Conservation (phyloP, 371 early-diverging fungal species). For the Zychaea mexicana region DNA sequence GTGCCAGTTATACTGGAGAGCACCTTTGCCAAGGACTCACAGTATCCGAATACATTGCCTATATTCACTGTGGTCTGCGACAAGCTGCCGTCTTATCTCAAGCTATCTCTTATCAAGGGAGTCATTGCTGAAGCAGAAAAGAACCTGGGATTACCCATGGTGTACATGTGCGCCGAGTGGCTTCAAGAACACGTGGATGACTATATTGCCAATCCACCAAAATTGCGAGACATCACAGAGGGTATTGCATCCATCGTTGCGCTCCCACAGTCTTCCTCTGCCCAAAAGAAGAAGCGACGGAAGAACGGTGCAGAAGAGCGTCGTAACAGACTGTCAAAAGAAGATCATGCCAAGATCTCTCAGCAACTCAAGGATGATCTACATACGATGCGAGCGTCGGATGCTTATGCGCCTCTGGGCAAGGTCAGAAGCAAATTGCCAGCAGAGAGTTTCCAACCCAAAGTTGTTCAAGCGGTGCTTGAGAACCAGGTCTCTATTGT, state of each 20-base stretch:
- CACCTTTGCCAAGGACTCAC: constrained; percentile 52
- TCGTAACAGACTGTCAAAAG: not conserved
- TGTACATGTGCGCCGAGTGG: constrained; percentile 72
- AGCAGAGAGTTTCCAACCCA: constrained; percentile 58
- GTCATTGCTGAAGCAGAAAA: constrained; percentile 56
- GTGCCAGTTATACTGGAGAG: constrained; percentile 50
- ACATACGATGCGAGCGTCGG: constrained; percentile 27
- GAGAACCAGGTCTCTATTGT: constrained; percentile 64
- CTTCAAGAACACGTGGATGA: constrained; percentile 60
- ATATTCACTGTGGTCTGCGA: constrained; percentile 64
- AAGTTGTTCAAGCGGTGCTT: constrained; percentile 57
- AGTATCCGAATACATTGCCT: constrained; percentile 71
- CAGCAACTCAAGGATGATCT: constrained; percentile 29
- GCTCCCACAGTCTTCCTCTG: not conserved
- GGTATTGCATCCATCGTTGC: constrained; percentile 19
- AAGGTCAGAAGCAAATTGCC: constrained; percentile 64
- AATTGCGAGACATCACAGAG: constrained; percentile 55
- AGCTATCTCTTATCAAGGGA: constrained; percentile 63
- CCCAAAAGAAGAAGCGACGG: not conserved
- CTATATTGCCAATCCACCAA: constrained; percentile 65
- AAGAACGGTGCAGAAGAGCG: constrained; percentile 1
- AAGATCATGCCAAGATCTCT: constrained; percentile 11
- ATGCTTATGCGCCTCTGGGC: constrained; percentile 55
- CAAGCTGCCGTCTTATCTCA: constrained; percentile 71
- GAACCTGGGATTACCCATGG: constrained; percentile 67